A percentile compares a stretch with the other conserved stretches of the same genome.
Evolutionary conservation across 768 basidiomycete genomes (phyloP).

Genomic region (Agaricus blazei): DNA sequence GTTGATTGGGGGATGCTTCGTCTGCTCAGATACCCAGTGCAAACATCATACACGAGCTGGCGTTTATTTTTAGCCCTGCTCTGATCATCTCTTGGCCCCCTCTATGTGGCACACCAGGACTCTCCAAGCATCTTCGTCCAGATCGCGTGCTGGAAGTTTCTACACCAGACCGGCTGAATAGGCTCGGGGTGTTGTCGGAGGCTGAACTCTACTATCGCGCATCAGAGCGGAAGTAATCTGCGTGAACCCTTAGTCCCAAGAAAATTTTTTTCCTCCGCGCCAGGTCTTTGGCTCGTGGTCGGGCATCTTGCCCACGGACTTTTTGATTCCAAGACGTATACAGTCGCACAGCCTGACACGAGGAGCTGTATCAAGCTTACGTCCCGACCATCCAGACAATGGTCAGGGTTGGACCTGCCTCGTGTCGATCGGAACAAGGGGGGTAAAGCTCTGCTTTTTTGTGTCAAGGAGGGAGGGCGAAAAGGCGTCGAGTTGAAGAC

Average conservation of each 20-base stretch:
- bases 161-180: neutral
- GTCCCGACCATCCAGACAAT: constrained; percentile 3
- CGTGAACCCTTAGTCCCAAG: neutral
- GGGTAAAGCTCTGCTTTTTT: constrained; percentile 2
- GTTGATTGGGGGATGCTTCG: too few relatives aligned
- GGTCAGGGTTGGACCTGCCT: constrained; percentile 9
- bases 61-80: neutral
- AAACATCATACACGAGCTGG: neutral
- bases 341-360: neutral
- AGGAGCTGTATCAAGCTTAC: neutral
- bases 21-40: too few relatives aligned
- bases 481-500: constrained; percentile 10
- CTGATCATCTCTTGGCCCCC: neutral
- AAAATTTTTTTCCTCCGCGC: neutral
- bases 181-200: neutral
- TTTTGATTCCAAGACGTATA: constrained; percentile 2
- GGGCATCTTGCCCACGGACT: neutral
- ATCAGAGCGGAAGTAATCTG: neutral
- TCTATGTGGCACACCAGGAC: neutral
- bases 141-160: neutral
- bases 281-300: neutral
- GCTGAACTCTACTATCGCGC: neutral
- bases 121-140: neutral
- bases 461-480: constrained; percentile 1
- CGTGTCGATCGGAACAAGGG: constrained; percentile 15